Conservation (phyloP, 2,329 filamentous ascomycete genomes). For the Trichoderma sp. region DNA sequence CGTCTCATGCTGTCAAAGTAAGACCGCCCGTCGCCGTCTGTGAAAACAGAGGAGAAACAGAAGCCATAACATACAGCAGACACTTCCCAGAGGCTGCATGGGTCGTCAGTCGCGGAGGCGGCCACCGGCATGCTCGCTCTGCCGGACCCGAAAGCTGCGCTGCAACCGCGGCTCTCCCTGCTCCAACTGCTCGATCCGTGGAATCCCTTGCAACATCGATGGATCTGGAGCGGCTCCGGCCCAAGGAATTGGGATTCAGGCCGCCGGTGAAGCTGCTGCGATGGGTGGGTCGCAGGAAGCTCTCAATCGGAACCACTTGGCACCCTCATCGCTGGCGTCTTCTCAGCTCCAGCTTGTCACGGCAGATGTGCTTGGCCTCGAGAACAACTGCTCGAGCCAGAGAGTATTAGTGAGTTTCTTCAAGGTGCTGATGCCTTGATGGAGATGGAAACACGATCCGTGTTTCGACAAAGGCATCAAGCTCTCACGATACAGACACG, state of each 20-base stretch:
- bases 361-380: neutral
- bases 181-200: constrained; percentile 14
- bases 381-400: constrained; percentile 3
- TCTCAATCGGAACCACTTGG: constrained; percentile 7
- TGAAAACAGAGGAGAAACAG: neutral
- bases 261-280: neutral
- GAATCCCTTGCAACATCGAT: neutral
- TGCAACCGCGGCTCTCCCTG: constrained; percentile 10
- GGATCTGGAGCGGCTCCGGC: neutral
- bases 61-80: neutral
- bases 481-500: neutral
- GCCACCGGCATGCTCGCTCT: constrained; percentile 7
- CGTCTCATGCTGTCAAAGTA: neutral
- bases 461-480: neutral
- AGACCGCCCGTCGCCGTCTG: neutral
- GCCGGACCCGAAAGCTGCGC: constrained; percentile 13
- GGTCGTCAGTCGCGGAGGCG: constrained; percentile 3
- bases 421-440: neutral
- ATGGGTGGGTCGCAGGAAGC: constrained; percentile 5
- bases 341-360: constrained; percentile 8
- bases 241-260: neutral
- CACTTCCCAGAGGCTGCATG: neutral
- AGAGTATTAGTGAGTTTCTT: neutral
- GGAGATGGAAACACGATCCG: neutral
- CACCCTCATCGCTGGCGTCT: neutral